Percentiles rank a stretch among this genome's conserved stretches.
phyloP scores from a whole-genome alignment of 2,329 filamentous ascomycete genomes.

The Achaetomium macrosporum region DNA sequence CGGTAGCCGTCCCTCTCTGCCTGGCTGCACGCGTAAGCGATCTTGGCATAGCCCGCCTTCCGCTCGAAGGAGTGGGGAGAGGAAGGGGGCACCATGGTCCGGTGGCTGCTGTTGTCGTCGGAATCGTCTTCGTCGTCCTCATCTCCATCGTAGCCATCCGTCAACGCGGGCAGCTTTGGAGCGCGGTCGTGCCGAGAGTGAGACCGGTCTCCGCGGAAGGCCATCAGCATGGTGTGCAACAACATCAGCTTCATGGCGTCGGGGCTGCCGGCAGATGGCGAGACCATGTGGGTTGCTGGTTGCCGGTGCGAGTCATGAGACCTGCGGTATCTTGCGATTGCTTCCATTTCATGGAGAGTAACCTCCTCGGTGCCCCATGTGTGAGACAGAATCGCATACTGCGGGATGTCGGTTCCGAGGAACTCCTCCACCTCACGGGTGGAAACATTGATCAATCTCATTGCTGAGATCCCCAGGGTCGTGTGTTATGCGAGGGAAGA shows the following conservation, averaged over 20 bases:
- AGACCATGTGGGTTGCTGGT: neutral
- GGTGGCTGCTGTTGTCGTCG: slow-evolving; percentile 1
- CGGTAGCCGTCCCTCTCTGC: slow-evolving; percentile 23
- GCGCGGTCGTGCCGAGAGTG: neutral
- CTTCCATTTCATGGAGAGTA: slow-evolving; percentile 16
- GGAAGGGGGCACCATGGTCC: neutral
- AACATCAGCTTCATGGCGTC: slow-evolving; percentile 30
- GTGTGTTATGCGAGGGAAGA: too few species aligned
- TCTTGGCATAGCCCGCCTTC: slow-evolving; percentile 31
- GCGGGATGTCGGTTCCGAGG: slow-evolving; percentile 17
- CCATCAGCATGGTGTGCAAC: slow-evolving; percentile 20
- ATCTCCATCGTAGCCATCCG: neutral
- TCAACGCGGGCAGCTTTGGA: slow-evolving; percentile 1
- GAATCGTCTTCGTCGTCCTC: slow-evolving; percentile 5
- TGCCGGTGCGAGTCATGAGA: slow-evolving; percentile 1
- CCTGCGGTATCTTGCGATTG: slow-evolving; percentile 14
- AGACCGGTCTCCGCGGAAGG: slow-evolving; percentile 18
- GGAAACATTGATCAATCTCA: slow-evolving; percentile 34
- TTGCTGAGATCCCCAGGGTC: slow-evolving; percentile 12
- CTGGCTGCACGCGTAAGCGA: slow-evolving; percentile 28
- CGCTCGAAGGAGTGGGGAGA: slow-evolving; percentile 13
- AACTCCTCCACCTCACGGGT: slow-evolving; percentile 30
- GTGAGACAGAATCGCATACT: slow-evolving; percentile 37
- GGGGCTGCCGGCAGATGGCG: slow-evolving; percentile 26
- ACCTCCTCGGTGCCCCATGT: slow-evolving; percentile 28